Evolutionary conservation across 2,329 filamentous ascomycete genomes (phyloP), one percentile per base, ranked within the genome.

Genomic region (Ceratocystis alfenasii): DNA sequence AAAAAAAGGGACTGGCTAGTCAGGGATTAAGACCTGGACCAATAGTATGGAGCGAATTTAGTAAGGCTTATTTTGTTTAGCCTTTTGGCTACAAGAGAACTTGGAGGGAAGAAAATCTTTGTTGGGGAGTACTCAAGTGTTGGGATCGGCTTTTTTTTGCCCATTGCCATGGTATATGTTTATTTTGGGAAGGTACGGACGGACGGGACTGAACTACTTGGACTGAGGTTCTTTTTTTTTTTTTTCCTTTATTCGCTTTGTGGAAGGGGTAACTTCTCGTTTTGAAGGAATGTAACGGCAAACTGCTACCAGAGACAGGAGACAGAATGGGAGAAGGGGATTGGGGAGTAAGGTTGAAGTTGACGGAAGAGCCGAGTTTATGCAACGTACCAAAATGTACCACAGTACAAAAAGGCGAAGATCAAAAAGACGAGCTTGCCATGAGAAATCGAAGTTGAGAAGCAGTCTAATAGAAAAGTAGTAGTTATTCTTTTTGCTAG

Each of bases 301-400:
- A 22, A 17, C 30, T 57, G 53, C 15, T 22, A 8, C 10, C 53
- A 30, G 53, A 15, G 8, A 20, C 36, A 41, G 36, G 36, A 55
- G 22, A 55, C 20, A 15, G 30, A 28, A 57, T 15, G 53, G 53
- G 20, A 33, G 28, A 12, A 12, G 12, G 22, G 22, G 22, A 25
- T 25, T 25, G 20, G 25, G 50, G 25, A 17, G 46, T n/a, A 50
- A 50, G 46, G 22, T n/a, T n/a, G 46, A 50, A 50, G 53, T 17
- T 57, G 25, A 17, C 25, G 53, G 53, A 57, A 25, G 53, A 33
- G 22, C 53, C 53, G 53, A 57, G 15, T 28, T 57, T 57, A 57
- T 57, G 53, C 53, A 57, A 17, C 6, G 22, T 15, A n/a, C 53
- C 8, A 15, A 30, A 50, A n/a, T 50, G 8, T 8, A n/a, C 7